Conservation (phyloP, 371 early-diverging fungal genomes). For the Batrachochytrium dendrobatidis region DNA sequence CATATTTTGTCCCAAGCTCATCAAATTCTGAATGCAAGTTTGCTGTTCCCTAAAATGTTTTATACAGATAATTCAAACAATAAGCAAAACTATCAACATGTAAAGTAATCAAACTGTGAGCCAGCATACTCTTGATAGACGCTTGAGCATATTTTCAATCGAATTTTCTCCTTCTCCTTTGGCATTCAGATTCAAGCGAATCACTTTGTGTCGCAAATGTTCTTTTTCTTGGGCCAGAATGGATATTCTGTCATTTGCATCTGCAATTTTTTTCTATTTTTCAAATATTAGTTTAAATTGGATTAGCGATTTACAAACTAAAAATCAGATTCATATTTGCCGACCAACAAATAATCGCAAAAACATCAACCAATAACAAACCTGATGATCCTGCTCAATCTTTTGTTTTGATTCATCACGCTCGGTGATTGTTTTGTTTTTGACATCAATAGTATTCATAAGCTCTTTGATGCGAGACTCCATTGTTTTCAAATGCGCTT, state of each 20-base stretch:
- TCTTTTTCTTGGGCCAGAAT: slow-evolving; percentile 44
- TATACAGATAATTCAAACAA: slow-evolving; percentile 5
- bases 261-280: slow-evolving; percentile 24
- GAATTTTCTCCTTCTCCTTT: slow-evolving; percentile 50
- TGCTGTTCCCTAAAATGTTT: slow-evolving; percentile 34
- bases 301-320: slow-evolving; percentile 8
- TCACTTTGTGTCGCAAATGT: slow-evolving; percentile 48
- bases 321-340: neutral
- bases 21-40: slow-evolving; percentile 38
- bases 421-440: slow-evolving; percentile 39
- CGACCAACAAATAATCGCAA: neutral
- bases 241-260: slow-evolving; percentile 25
- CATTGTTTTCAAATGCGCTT: slow-evolving; percentile 42
- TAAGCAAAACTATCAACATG: neutral
- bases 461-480: slow-evolving; percentile 42
- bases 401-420: slow-evolving; percentile 32
- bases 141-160: slow-evolving; percentile 49
- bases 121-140: slow-evolving; percentile 11
- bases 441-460: slow-evolving; percentile 37
- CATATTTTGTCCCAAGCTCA: slow-evolving; percentile 34
- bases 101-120: neutral
- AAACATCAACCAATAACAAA: slow-evolving; percentile 9
- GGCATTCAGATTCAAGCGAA: slow-evolving; percentile 45
- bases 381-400: slow-evolving; percentile 33
- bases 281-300: neutral